Evolutionary conservation across 805 yeast genomes (phyloP), one percentile per base, ranked within the genome.

Genomic region (Lipomyces lipofer): DNA sequence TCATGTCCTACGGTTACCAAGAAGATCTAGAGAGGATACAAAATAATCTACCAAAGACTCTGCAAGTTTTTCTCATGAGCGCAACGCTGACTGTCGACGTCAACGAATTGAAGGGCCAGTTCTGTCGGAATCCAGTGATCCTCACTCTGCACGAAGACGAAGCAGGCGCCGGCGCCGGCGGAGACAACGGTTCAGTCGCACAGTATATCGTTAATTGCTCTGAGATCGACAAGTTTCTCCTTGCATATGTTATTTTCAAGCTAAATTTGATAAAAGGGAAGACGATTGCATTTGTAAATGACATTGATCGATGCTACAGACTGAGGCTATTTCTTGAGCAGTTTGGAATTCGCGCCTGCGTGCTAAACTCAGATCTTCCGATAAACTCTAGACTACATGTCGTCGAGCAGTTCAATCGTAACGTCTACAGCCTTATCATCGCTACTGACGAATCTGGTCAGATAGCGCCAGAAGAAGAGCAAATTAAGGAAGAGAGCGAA

Each of bases 41-140:
- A 7, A 75, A 77, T 24, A 79, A 71, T 58, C 72, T 91, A 59
- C 89, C 90, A n/a, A 84, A 83, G 66, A 85, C 86, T 59, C 74
- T 88, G 62, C 99, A 94, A 73, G 84, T 94, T 2, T 94, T 89
- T 71, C 74, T 94, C 63, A 94, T 94, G 98, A 87, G 96, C 71
- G 99, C 99, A 2, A 94, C 99, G 2, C 74, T 94, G 55, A 87
- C 83, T 66, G 95, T 88, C 42, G 97, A 92, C 59, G 81, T 92
- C 59, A 82, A 87, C 56, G 81, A 79, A 43, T 72, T 94, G 64
- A 92, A 92, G 70, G 70, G 74, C 47, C 80, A 80, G 65, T 91
- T 86, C 70, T 92, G 97, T 71, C 82, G 88, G 52, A 78, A 76
- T 54, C 70, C 75, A 35, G 95, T 96, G 1, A 50, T 51, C 22